These are phyloP conservation scores for Abelmoschus esculentus DNA, from an alignment of 345 rosid species.

Conservation along the genomic window DNA sequence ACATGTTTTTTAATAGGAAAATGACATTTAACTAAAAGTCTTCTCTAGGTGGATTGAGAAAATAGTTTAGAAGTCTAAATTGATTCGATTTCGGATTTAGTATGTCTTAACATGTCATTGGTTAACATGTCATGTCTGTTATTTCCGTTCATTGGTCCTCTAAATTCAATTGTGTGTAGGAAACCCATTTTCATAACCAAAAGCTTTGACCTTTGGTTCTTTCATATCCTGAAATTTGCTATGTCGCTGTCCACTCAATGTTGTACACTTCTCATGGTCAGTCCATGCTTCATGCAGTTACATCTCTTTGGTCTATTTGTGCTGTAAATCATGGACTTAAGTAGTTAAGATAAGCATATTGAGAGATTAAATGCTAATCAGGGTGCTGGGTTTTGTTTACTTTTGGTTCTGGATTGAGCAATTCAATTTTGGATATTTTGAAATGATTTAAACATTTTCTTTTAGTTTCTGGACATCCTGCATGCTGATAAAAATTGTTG, in stretches of 20 bases:
- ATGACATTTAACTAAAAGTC: too few species aligned
- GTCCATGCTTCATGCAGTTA: background rate
- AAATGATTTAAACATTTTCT: background rate
- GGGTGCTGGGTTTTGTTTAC: background rate
- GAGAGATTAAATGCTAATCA: background rate
- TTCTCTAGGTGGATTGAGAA: too few species aligned
- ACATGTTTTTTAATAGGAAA: too few species aligned
- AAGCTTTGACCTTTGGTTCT: background rate
- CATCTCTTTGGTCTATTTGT: background rate
- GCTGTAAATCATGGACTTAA: background rate
- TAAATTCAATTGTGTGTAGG: background rate
- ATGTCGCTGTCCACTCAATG: background rate
- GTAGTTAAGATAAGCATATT: background rate
- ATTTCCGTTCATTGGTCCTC: background rate
- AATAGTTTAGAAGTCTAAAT: too few species aligned
- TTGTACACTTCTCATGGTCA: background rate
- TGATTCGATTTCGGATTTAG: too few species aligned
- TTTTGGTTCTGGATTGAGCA: background rate
- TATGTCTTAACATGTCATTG: too few species aligned
- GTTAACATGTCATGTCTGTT: background rate
- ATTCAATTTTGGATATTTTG: background rate
- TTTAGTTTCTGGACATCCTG: background rate
- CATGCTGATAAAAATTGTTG: background rate
- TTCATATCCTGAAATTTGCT: slow-evolving; percentile 7
- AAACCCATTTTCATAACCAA: background rate